Conservation (phyloP, 148 eudicot species). For the Rheum nobile region DNA sequence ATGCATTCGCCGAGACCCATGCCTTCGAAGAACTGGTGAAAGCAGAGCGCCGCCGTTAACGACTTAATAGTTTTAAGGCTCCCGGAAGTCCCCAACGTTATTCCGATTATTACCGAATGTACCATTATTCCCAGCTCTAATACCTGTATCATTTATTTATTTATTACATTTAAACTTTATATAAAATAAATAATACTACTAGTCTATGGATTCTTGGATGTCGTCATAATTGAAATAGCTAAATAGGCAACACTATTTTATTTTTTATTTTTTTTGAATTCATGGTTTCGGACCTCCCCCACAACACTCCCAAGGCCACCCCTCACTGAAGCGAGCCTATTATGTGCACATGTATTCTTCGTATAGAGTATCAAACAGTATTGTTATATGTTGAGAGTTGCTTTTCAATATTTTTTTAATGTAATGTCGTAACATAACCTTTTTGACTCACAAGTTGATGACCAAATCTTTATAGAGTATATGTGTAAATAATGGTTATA, state of each 20-base stretch:
- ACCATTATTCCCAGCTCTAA: constrained; percentile 79
- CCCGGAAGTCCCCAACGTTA: constrained; percentile 61
- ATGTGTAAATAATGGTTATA: not conserved
- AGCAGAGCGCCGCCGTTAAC: constrained; percentile 55
- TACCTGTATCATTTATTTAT: constrained; percentile 27
- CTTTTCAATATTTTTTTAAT: not conserved
- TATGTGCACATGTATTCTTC: not conserved
- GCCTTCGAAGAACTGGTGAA: constrained; percentile 90
- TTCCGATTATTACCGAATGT: constrained; percentile 75
- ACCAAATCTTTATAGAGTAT: not conserved
- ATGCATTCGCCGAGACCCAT: constrained; percentile 91
- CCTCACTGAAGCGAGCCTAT: not conserved
- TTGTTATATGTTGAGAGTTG: not conserved
- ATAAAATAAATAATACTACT: not conserved
- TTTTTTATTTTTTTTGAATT: no score
- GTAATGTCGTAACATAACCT: not conserved
- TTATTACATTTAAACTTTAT: not conserved
- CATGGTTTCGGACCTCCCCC: no score
- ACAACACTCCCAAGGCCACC: not conserved
- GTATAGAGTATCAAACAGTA: not conserved
- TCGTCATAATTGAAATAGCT: not conserved
- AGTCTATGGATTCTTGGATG: not conserved
- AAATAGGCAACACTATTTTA: not conserved
- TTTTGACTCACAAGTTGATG: not conserved
- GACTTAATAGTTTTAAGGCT: constrained; percentile 49